Evolutionary conservation across 495 filamentous ascomycete species (phyloP).

Genomic region (Aspergillus sparsus): DNA sequence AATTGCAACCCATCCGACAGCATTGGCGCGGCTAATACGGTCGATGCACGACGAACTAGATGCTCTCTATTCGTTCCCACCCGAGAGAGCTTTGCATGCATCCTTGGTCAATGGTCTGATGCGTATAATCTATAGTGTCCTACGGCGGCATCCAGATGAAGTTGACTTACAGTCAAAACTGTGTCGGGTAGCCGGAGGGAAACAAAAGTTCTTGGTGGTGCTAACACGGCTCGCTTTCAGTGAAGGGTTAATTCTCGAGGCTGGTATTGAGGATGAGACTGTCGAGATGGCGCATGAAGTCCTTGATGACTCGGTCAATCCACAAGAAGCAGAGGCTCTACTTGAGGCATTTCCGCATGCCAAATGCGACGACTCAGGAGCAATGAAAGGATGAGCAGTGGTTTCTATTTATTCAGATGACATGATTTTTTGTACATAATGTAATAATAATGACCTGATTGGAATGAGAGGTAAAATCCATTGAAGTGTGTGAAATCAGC

Average conservation of each 20-base stretch:
- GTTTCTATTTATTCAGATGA: background rate
- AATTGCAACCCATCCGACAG: slow-evolving; percentile 55
- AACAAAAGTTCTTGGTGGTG: slow-evolving; percentile 65
- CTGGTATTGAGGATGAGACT: slow-evolving; percentile 65
- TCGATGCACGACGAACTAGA: slow-evolving; percentile 66
- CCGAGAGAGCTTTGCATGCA: slow-evolving; percentile 42
- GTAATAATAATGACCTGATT: background rate
- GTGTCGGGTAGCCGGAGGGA: slow-evolving; percentile 54
- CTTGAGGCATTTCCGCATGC: slow-evolving; percentile 56
- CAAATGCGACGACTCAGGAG: slow-evolving; percentile 30
- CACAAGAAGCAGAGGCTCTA: slow-evolving; percentile 69
- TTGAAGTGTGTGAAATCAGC: too few species aligned
- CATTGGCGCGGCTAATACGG: slow-evolving; percentile 59
- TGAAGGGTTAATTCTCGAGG: slow-evolving; percentile 61
- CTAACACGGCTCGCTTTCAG: slow-evolving; percentile 69
- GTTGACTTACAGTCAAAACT: slow-evolving; percentile 61
- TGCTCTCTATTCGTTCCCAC: slow-evolving; percentile 56
- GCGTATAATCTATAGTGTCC: slow-evolving; percentile 61
- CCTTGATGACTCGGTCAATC: slow-evolving; percentile 64
- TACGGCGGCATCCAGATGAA: slow-evolving; percentile 47
- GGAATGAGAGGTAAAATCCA: too few species aligned
- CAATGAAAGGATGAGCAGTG: slow-evolving; percentile 6
- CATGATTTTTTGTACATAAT: slow-evolving; percentile 7
- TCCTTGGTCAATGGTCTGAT: slow-evolving; percentile 60
- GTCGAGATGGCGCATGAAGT: slow-evolving; percentile 65